Evolutionary conservation across 1,284 basidiomycete species (phyloP).

Genomic region (Agaricales sp.): DNA sequence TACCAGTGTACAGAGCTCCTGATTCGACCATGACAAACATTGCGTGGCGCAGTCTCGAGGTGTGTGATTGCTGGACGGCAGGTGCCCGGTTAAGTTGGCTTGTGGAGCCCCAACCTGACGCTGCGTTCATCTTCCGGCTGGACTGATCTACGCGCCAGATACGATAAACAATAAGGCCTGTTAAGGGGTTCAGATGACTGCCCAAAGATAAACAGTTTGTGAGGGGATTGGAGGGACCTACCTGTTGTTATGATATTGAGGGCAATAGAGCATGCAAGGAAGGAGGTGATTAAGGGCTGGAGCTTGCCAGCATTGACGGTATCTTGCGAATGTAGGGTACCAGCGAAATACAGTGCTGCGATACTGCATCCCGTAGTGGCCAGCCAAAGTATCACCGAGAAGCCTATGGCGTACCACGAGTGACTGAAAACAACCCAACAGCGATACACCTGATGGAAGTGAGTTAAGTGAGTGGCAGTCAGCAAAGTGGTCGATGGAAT

Average conservation of each 20-base stretch:
- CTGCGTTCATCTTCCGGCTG: constrained; percentile 1
- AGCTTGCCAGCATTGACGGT: constrained; percentile 5
- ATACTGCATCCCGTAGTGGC: neutral
- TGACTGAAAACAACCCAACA: constrained; percentile 6
- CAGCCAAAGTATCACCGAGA: constrained; percentile 5
- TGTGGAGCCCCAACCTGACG: neutral
- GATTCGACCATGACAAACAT: constrained; percentile 7
- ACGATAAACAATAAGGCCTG: constrained; percentile 8
- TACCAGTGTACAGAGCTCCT: constrained; percentile 3
- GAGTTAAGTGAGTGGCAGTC: constrained; percentile 1
- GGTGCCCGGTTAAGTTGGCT: neutral
- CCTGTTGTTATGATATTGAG: constrained; percentile 9
- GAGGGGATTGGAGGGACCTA: constrained; percentile 1
- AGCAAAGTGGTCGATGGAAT: neutral
- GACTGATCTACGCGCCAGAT: constrained; percentile 8
- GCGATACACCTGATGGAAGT: constrained; percentile 9
- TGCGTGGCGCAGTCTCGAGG: neutral
- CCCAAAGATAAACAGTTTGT: neutral
- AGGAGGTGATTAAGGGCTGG: constrained; percentile 3
- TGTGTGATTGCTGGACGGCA: neutral
- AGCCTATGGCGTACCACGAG: constrained; percentile 3
- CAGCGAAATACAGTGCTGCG: neutral
- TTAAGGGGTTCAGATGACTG: neutral
- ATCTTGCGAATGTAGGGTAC: neutral
- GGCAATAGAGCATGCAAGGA: constrained; percentile 5